phyloP scores from a whole-genome alignment of 2,329 filamentous ascomycete genomes.

The Drechslera avenae region DNA sequence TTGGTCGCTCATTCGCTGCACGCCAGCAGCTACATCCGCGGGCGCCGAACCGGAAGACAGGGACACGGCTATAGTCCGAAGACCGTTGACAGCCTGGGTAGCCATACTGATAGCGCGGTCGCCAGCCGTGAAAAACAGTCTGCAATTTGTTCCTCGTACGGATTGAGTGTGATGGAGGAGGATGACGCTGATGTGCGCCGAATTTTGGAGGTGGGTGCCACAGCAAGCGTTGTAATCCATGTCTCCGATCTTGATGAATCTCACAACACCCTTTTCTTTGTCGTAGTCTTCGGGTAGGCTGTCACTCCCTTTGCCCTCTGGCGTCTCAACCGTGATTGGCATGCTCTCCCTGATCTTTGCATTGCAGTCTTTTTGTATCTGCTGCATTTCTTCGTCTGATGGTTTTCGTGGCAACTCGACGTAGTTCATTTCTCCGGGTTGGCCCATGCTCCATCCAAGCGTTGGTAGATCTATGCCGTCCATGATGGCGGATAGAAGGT shows the following conservation, averaged over 20 bases:
- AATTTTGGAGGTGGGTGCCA: constrained; percentile 42
- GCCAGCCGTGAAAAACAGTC: constrained; percentile 39
- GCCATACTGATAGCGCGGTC: constrained; percentile 39
- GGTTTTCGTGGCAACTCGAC: constrained; percentile 41
- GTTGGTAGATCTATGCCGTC: constrained; percentile 38
- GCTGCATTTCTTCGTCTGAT: constrained; percentile 28
- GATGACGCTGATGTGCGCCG: constrained; percentile 38
- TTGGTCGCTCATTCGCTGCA: constrained; percentile 32
- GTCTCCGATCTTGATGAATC: constrained; percentile 42
- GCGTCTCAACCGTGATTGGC: constrained; percentile 39
- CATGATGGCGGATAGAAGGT: constrained; percentile 43
- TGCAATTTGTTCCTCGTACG: constrained; percentile 39
- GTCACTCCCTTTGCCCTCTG: constrained; percentile 30
- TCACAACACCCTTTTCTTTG: constrained; percentile 37
- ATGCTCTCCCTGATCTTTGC: constrained; percentile 34
- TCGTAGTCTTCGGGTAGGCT: constrained; percentile 42
- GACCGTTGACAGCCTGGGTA: constrained; percentile 30
- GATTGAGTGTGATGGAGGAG: constrained; percentile 40
- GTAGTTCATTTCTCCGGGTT: constrained; percentile 43
- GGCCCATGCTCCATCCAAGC: constrained; percentile 40
- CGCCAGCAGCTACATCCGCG: constrained; percentile 28
- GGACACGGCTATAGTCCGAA: constrained; percentile 35
- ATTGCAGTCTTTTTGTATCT: constrained; percentile 38
- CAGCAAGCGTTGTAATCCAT: constrained; percentile 45
- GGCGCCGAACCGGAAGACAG: constrained; percentile 31